Base-by-base conservation (phyloP, 805 yeast genomes). In the Phaffomyces opuntiae region DNA sequence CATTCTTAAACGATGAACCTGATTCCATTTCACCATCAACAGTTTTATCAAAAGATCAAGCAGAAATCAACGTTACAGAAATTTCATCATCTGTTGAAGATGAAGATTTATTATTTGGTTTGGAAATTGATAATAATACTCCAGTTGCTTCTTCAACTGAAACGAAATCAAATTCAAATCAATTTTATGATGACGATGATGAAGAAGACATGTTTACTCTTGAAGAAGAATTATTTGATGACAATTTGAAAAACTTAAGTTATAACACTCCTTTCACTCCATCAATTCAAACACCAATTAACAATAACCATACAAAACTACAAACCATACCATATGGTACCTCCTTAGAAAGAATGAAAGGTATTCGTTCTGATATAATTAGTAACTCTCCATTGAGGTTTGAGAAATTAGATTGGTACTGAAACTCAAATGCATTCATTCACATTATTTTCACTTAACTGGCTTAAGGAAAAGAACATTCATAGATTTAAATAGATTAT, bases 251-350 rank as follows among this genome's bases (percentile, higher is more conserved):
- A 9, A 29, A 29, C 13, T 19, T 38, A 16, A 35, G 26, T 19
- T 37, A 42, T 7, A 48, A 48, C 33, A 45, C 51, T 6, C 52
- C 52, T 36, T 25, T 44, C n/a, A 49, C 52, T 12, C 52, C 52
- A 24, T 38, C 40, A 3, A 32, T 44, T 14, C 48, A 44, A 35
- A 46, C 48, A 25, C 52, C 52, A n/a, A 16, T 49, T 2, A 38
- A 21, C 21, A 36, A 36, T 9, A 24, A 14, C 16, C 13, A 29
- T 1, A 29, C 31, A 1, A 40, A 36, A n/a, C 9, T 36, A 7
- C 31, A 42, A 11, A 27, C 39, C 12, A n/a, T 36, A 26, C 32
- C 39, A 16, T 35, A 21, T 21, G 39, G 42, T 8, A 37, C 36
- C 14, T 33, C 46, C 7, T 25, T 34, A 34, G 39, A 42, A 19